Conservation (phyloP, 805 yeast species). For the Candida boidinii region DNA sequence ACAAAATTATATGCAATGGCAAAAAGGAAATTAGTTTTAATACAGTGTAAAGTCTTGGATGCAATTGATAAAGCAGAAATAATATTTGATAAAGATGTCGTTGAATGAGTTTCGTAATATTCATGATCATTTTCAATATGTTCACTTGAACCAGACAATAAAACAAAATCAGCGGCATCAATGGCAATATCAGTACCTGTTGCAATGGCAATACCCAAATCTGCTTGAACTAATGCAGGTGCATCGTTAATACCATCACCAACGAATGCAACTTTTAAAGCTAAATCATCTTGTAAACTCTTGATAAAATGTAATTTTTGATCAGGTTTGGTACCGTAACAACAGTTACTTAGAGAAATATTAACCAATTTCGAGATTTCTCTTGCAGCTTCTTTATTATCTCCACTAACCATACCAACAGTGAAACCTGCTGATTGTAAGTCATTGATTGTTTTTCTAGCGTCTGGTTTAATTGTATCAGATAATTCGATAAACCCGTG, state of each 20-base stretch:
- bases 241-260: conserved; percentile 99
- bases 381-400: conserved; percentile 52
- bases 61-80: conserved; percentile 62
- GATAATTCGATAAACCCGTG: conserved; percentile 59
- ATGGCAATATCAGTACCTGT: conserved; percentile 95
- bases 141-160: conserved; percentile 36
- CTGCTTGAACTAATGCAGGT: conserved; percentile 85
- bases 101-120: conserved; percentile 1
- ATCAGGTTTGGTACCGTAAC: conserved; percentile 68
- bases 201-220: conserved; percentile 85
- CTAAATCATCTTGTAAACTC: conserved; percentile 36
- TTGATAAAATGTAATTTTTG: conserved; percentile 65
- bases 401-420: conserved; percentile 91
- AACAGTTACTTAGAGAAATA: conserved; percentile 53
- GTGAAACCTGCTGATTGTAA: conserved; percentile 43
- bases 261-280: conserved; percentile 64
- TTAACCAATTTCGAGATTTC: conserved; percentile 61
- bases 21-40: conserved; percentile 78
- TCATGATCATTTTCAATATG: not conserved
- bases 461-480: conserved; percentile 63
- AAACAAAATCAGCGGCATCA: conserved; percentile 91
- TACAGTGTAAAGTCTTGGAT: conserved; percentile 57
- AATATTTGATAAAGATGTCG: conserved; percentile 24
- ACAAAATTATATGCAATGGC: conserved; percentile 76
- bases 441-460: conserved; percentile 49